Evolutionary conservation across 2,329 filamentous ascomycete genomes (phyloP), one percentile per base, ranked within the genome.

Genomic region (Exophiala phaeomuriformis): DNA sequence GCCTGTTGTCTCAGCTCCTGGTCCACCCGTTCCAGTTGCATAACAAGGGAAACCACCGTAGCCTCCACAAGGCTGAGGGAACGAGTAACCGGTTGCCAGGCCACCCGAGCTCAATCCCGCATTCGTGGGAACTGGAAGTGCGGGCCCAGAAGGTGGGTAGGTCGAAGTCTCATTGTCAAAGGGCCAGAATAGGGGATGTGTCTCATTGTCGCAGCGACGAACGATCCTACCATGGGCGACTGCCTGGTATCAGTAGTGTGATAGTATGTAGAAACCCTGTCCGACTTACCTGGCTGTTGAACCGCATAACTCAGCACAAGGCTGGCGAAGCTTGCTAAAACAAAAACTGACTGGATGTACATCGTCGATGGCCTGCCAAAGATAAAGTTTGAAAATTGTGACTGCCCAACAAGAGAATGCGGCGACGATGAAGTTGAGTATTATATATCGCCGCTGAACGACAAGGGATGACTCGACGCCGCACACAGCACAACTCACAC

Each of bases 171-270:
- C 46, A 37, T 56, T 59, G 43, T 48, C 43, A 47, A 51, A 53
- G 27, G 37, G 45, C 44, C 43, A 51, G 10, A 48, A 40, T 8
- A 31, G 29, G 8, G 46, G 32, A 41, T 51, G 46, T 27, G 53
- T 52, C 47, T 58, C 52, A 12, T 58, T 60, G 32, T 52, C 53
- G 36, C 52, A 60, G 32, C 53, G 53, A 28, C 51, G 58, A 19
- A 60, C 28, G 32, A 53, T 12, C 27, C 39, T 52, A 46, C 39
- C 47, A 35, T 52, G 54, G 28, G 35, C 33, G 31, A 47, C 57
- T 60, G 41, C 31, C 8, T 37, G 40, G 9, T 28, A 31, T 45
- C 19, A 41, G 39, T 27, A 28, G 5, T 27, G 5, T 27, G 39
- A 28, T 41, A 27, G 19, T 19, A 28, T 41, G 6, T 4, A 41